These are phyloP conservation scores for Cynanchum wilfordii DNA, from an alignment of 257 asterid genomes.

Conservation along the genomic window DNA sequence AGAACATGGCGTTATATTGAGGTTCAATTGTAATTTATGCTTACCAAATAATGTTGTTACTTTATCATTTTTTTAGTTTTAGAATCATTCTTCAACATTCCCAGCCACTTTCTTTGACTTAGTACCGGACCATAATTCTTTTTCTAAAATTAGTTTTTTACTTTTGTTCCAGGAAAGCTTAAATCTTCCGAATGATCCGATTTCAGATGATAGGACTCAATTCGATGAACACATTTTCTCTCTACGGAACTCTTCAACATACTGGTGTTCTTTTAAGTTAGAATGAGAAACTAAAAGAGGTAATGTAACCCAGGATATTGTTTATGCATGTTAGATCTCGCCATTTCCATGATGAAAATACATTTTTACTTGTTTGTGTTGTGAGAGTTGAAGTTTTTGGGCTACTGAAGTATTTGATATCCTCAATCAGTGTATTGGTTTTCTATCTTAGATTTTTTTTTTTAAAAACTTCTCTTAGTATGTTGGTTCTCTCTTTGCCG, in stretches of 20 bases:
- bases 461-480: background rate
- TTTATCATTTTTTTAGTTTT: background rate
- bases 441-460: background rate
- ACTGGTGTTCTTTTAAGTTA: conserved; percentile 55
- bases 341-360: too few relatives aligned
- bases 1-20: conserved; percentile 47
- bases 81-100: too few relatives aligned
- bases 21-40: conserved; percentile 40
- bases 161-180: conserved; percentile 57
- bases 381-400: background rate
- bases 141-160: background rate
- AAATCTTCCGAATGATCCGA: conserved; percentile 43
- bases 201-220: conserved; percentile 54
- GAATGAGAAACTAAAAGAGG: conserved; percentile 62
- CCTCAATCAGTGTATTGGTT: background rate
- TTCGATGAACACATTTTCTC: conserved; percentile 61
- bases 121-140: background rate
- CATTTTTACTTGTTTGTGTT: too few relatives aligned
- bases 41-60: background rate
- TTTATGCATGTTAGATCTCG: too few relatives aligned
- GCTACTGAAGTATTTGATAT: background rate
- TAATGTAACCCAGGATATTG: conserved; percentile 21
- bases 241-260: conserved; percentile 69
- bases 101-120: background rate
- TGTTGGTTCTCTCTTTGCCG: background rate